Evolutionary conservation across 148 eudicot genomes (phyloP).

Genomic region (Fallopia convolvulus): DNA sequence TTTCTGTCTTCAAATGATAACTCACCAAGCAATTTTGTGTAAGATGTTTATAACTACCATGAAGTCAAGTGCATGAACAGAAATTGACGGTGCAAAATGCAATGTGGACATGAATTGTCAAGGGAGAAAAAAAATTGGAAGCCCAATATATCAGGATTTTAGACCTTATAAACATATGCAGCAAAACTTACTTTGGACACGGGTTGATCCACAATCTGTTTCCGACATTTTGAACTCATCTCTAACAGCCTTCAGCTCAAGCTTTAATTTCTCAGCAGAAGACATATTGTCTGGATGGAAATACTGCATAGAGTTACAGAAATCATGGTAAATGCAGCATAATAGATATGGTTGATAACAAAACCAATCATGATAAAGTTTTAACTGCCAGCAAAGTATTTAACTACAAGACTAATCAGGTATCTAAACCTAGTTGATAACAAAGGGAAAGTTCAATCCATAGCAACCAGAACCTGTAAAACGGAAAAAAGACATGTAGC

Average conservation of each 20-base stretch:
- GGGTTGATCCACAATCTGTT: constrained; percentile 95
- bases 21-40: not conserved
- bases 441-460: not conserved
- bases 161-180: not conserved
- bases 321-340: not conserved
- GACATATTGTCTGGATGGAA: constrained; percentile 99
- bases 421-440: not conserved
- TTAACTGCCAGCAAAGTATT: not conserved
- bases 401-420: not conserved
- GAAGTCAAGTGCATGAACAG: too few species aligned
- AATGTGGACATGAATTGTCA: not conserved
- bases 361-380: not conserved
- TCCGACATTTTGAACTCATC: constrained; percentile 89
- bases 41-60: not conserved
- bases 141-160: not conserved
- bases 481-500: not conserved
- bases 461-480: not conserved
- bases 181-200: constrained; percentile 66
- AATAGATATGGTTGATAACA: not conserved
- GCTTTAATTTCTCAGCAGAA: constrained; percentile 77
- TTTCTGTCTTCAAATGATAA: not conserved
- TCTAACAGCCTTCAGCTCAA: constrained; percentile 70
- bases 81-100: not conserved
- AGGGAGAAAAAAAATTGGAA: not conserved
- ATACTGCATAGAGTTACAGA: constrained; percentile 45